Percentiles rank a stretch among this genome's conserved stretches.
These are phyloP conservation scores for Kodamaea restingae DNA, from an alignment of 805 yeast species.

Conservation along the genomic window DNA sequence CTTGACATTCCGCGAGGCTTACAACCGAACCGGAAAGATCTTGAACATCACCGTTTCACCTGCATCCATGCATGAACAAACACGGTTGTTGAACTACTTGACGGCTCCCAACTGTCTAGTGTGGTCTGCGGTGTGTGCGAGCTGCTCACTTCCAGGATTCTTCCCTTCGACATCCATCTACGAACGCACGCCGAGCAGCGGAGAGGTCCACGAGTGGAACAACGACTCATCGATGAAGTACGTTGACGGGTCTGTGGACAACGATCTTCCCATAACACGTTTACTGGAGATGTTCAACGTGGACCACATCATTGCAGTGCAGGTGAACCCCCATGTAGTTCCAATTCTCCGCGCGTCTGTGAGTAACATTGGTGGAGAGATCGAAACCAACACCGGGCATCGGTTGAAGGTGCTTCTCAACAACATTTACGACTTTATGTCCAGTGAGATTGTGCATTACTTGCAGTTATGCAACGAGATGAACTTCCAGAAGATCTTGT, in stretches of 20 bases:
- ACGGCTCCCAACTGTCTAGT: constrained; percentile 79
- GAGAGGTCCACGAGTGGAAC: constrained; percentile 75
- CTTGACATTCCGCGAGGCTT: constrained; percentile 89
- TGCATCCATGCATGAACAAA: constrained; percentile 87
- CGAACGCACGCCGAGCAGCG: constrained; percentile 76
- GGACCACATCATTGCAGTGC: constrained; percentile 95
- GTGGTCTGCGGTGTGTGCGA: constrained; percentile 90
- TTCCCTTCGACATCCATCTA: constrained; percentile 82
- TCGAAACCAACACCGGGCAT: constrained; percentile 58
- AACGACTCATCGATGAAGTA: constrained; percentile 68
- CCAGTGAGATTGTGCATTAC: constrained; percentile 75
- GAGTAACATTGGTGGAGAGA: constrained; percentile 64
- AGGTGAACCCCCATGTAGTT: constrained; percentile 93
- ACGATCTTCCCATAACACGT: constrained; percentile 86
- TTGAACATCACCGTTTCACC: constrained; percentile 92
- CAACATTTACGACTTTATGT: constrained; percentile 52
- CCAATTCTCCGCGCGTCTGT: constrained; percentile 74
- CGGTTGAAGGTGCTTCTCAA: constrained; percentile 50
- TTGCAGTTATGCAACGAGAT: constrained; percentile 69
- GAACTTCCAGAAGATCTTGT: constrained; percentile 68
- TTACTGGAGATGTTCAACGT: constrained; percentile 96
- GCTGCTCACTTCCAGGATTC: constrained; percentile 90
- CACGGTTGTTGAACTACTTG: constrained; percentile 71
- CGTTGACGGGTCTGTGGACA: constrained; percentile 95
- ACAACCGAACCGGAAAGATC: constrained; percentile 89